Conservation (phyloP, 163 green algal genomes). For the Chlamydomonas reinhardtii region DNA sequence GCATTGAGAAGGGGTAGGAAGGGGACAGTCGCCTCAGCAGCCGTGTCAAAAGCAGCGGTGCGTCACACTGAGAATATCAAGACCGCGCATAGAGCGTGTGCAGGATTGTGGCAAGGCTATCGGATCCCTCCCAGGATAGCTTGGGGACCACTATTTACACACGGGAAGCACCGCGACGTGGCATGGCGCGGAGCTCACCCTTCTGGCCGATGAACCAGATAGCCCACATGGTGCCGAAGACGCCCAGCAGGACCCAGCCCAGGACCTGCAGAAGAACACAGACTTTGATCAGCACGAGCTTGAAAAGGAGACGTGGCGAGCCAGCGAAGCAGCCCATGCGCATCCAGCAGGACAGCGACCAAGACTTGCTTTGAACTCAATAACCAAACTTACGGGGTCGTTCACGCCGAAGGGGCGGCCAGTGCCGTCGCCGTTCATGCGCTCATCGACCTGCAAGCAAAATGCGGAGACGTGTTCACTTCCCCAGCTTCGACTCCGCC, state of each 20-base stretch:
- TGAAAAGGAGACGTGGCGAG: no score
- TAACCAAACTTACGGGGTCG: constrained; percentile 59
- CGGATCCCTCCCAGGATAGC: no score
- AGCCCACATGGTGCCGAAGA: constrained; percentile 80
- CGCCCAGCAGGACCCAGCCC: constrained; percentile 75
- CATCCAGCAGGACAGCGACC: not conserved
- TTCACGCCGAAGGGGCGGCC: constrained; percentile 87
- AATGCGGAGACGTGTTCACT: not conserved
- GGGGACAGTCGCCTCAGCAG: not conserved
- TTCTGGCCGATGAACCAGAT: constrained; percentile 77
- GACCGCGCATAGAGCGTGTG: no score
- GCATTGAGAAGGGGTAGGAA: not conserved
- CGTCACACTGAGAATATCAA: no score
- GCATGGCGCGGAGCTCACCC: constrained; percentile 3
- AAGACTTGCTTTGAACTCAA: not conserved
- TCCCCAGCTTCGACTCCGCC: no score
- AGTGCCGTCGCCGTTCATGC: constrained; percentile 88
- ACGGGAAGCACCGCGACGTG: no score
- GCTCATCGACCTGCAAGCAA: constrained; percentile 85
- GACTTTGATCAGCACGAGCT: no score
- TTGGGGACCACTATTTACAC: no score
- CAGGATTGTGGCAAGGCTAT: no score
- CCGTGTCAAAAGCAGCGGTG: no score
- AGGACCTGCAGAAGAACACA: constrained; percentile 56
- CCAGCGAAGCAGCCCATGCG: no score